Evolutionary conservation across 306 rosid species (phyloP), one percentile per base, ranked within the genome.

Genomic region (Ceratonia siliqua): DNA sequence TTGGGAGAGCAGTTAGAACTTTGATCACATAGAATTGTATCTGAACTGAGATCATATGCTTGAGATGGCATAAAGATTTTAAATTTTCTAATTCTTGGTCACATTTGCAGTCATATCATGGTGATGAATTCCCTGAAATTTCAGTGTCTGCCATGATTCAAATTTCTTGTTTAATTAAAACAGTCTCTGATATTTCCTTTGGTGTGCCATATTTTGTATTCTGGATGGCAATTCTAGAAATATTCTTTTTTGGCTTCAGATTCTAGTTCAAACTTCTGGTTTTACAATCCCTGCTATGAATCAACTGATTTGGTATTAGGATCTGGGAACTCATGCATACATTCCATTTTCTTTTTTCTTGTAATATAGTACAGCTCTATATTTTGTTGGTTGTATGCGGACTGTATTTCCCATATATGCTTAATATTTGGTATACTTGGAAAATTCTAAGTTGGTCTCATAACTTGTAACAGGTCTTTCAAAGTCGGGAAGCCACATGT

Each of bases 401-500:
- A n/a, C n/a, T n/a, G n/a, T n/a, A n/a, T n/a, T n/a, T n/a, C n/a
- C n/a, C n/a, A n/a, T 14, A 8, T 10, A 33, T 59, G 53, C 15
- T 58, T 27, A 30, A 49, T 15, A 11, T 25, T 68, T 68, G 8
- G 17, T 54, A 27, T 65, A n/a, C 33, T 33, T 42, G 77, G 17
- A 73, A 35, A 64, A 13, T 68, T 70, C 78, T 48, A 71, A 77
- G 13, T 80, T 43, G 59, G 65, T 72, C 50, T 42, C 55, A 6
- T 58, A 75, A 49, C 59, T 80, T 67, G 55, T 30, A 54, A 75
- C 85, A 91, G 96, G 91, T 42, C 90, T 83, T 83, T 53, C 87
- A 33, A 91, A 78, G 82, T 91, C 92, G 7, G 88, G 95, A 66
- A 83, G 97, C 75, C 99, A 94, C 61, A 86, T 74, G 84, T 87